Evolutionary conservation across 495 filamentous ascomycete genomes (phyloP).

Genomic region (Penicillium atrosanguineum): DNA sequence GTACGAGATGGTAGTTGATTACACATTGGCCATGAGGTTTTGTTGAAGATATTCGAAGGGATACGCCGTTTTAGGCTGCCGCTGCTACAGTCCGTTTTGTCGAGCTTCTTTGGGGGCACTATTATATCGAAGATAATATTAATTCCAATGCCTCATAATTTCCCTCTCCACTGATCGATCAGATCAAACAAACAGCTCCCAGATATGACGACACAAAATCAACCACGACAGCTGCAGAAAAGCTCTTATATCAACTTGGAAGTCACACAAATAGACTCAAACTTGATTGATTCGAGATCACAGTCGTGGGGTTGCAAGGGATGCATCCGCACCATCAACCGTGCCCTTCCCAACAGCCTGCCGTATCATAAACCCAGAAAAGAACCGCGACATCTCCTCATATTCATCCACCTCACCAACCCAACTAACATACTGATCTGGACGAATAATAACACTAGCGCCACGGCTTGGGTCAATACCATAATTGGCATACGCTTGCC

Average conservation of each 20-base stretch:
- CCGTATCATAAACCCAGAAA: slow-evolving; percentile 14
- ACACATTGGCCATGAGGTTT: no score
- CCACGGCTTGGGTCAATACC: slow-evolving; percentile 58
- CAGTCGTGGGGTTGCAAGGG: neutral
- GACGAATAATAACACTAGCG: slow-evolving; percentile 55
- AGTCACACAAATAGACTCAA: no score
- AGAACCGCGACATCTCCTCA: slow-evolving; percentile 13
- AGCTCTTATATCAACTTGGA: neutral
- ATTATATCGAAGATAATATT: no score
- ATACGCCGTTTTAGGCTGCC: no score
- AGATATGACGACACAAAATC: no score
- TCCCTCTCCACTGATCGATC: no score
- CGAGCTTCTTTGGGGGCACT: no score
- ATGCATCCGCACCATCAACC: neutral
- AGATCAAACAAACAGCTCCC: no score
- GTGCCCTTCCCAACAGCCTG: neutral
- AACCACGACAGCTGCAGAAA: neutral
- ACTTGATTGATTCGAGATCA: neutral
- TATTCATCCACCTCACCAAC: slow-evolving; percentile 54
- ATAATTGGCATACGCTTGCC: slow-evolving; percentile 57
- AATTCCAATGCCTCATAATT: no score
- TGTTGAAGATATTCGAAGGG: no score
- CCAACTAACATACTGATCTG: slow-evolving; percentile 64
- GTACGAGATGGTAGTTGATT: no score
- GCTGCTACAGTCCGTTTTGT: no score